A percentile compares a stretch with the other conserved stretches of the same genome.
phyloP scores from a whole-genome alignment of 73 alveolate species.

The Paramecium octaurelia region DNA sequence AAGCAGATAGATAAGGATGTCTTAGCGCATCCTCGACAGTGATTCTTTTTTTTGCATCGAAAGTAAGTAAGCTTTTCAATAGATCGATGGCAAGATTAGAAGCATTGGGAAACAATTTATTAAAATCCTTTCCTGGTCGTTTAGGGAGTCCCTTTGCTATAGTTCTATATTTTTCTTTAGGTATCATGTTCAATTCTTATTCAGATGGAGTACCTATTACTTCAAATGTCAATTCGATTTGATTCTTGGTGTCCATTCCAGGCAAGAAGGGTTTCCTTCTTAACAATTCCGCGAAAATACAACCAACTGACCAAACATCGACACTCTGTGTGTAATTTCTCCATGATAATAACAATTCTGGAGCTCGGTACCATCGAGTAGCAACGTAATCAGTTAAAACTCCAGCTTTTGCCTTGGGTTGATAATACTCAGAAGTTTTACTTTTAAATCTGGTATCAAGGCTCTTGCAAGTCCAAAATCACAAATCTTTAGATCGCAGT shows the following conservation, averaged over 20 bases:
- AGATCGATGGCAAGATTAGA: constrained; percentile 76
- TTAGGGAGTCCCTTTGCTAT: constrained; percentile 59
- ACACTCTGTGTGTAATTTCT: constrained; percentile 65
- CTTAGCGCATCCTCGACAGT: constrained; percentile 87
- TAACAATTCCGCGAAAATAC: constrained; percentile 91
- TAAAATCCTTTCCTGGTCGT: constrained; percentile 69
- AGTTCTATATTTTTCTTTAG: constrained; percentile 56
- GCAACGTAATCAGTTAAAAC: constrained; percentile 82
- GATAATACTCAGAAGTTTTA: neutral
- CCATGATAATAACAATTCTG: constrained; percentile 75
- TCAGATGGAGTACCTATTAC: constrained; percentile 87
- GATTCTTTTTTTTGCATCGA: constrained; percentile 87
- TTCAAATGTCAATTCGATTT: constrained; percentile 84
- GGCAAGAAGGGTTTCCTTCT: constrained; percentile 88
- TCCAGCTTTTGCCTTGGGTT: constrained; percentile 52
- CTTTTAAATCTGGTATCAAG: constrained; percentile 62
- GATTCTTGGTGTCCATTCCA: constrained; percentile 82
- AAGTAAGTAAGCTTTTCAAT: constrained; percentile 71
- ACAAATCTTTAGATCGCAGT: constrained; percentile 92
- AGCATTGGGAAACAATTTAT: constrained; percentile 63
- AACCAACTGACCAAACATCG: constrained; percentile 95
- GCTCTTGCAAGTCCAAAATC: constrained; percentile 94
- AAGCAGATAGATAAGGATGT: constrained; percentile 86
- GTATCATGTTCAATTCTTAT: constrained; percentile 65
- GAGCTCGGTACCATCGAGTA: constrained; percentile 91